phyloP scores from a whole-genome alignment of 1,139 yeast species.

The Sugiyamaella novakii region DNA sequence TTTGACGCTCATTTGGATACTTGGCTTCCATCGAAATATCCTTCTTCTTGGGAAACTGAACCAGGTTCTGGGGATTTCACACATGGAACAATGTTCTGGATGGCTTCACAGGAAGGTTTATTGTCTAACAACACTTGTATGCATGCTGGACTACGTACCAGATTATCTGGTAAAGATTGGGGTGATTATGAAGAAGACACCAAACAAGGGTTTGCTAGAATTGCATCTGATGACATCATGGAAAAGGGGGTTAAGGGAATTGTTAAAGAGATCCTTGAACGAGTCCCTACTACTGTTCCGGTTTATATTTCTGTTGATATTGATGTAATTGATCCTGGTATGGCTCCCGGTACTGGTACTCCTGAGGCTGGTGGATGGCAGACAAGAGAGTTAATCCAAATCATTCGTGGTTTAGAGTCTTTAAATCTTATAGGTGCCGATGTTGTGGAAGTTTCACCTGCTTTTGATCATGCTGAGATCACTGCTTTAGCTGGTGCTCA shows the following conservation, averaged over 20 bases:
- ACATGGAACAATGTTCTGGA: conserved; percentile 81
- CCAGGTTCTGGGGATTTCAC: conserved; percentile 46
- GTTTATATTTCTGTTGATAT: conserved; percentile 76
- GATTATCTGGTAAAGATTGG: conserved; percentile 33
- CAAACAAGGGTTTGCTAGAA: conserved; percentile 61
- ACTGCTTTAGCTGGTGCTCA: conserved; percentile 81
- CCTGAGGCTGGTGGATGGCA: conserved; percentile 82
- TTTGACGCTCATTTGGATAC: conserved; percentile 76
- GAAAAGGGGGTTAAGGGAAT: conserved; percentile 49
- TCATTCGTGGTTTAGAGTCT: conserved; percentile 59
- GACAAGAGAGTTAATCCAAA: conserved; percentile 67
- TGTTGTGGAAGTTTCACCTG: conserved; percentile 77
- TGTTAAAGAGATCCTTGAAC: conserved; percentile 54
- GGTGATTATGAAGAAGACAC: conserved; percentile 66
- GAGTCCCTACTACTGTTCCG: conserved; percentile 57
- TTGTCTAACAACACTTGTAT: conserved; percentile 53
- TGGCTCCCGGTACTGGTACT: conserved; percentile 83
- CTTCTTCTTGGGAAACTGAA: conserved; percentile 30
- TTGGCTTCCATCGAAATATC: conserved; percentile 54
- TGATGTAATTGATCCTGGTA: conserved; percentile 77
- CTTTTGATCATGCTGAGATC: conserved; percentile 70
- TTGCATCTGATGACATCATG: conserved; percentile 74
- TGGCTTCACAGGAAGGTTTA: conserved; percentile 58
- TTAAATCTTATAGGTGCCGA: conserved; percentile 76
- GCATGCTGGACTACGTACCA: conserved; percentile 71